Base-by-base conservation (phyloP, 2,329 filamentous ascomycete genomes). In the Pseudogymnoascus sp. region DNA sequence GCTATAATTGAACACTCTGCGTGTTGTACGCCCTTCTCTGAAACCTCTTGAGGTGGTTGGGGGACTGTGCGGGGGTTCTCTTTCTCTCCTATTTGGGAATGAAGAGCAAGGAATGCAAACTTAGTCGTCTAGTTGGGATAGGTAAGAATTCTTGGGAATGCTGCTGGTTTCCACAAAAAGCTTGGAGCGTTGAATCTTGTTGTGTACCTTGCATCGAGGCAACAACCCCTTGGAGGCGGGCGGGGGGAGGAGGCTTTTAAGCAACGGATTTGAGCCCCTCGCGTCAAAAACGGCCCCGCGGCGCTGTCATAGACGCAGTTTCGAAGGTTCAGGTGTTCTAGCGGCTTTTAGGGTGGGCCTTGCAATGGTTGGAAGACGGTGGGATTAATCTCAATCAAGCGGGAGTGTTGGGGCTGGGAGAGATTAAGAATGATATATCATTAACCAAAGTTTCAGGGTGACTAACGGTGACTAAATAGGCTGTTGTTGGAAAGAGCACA, bases 401-500 rank as follows among this genome's bases (percentile, higher is more conserved):
- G 28, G n/a, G 9, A 33, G 28, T 55, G 28, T 55, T 55, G 19
- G 49, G 28, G 28, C 49, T 55, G 49, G 49, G 49, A 28, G 49
- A 55, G 28, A 55, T 33, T 55, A 55, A 19, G 49, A 22, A 33
- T 55, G 49, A 55, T 55, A 55, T 55, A 55, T 55, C 45, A 55
- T 55, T 16, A 55, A 33, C 49, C 28, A 55, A 55, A 33, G 49
- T 55, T 55, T 55, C 16, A 55, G 49, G 11, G 28, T 33, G 28
- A 55, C 49, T 55, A 33, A 33, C 16, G n/a, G 6, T 7, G 49
- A 30, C 49, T 33, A 14, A 55, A 19, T 33, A 33, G 49, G 49
- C n/a, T 55, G 49, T 19, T 55, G 28, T 55, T 55, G 49, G 49
- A 55, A 55, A 33, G 49, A 55, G 28, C 49, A 55, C 49, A 55